Conservation (phyloP, 2,329 filamentous ascomycete species). For the Scopulariopsis brevicaulis region DNA sequence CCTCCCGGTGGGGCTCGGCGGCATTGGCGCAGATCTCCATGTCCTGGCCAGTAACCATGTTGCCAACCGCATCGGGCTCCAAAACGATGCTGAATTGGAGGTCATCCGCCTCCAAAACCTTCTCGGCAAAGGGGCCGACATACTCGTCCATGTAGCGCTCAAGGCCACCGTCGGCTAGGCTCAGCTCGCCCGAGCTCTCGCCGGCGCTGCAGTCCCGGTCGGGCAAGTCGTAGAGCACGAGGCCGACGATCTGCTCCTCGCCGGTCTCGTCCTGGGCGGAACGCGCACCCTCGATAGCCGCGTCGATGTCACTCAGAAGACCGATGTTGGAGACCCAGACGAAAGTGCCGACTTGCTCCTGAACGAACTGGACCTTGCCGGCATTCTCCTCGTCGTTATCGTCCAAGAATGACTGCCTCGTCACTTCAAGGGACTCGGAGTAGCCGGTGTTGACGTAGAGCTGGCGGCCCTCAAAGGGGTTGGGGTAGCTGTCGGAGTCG, state of each 20-base stretch:
- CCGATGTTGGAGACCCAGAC: conserved; percentile 27
- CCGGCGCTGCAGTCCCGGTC: conserved; percentile 31
- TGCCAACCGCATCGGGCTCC: conserved; percentile 31
- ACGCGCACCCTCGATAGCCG: conserved; percentile 24
- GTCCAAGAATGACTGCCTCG: conserved; percentile 21
- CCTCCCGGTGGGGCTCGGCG: conserved; percentile 23
- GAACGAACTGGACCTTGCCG: conserved; percentile 22
- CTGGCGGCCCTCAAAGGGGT: conserved; percentile 32
- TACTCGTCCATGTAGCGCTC: conserved; percentile 26
- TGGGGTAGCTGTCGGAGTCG: neutral
- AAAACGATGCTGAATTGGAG: conserved; percentile 28
- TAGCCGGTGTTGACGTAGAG: conserved; percentile 33
- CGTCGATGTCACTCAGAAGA: conserved; percentile 23
- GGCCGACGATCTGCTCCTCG: conserved; percentile 25
- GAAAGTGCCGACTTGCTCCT: conserved; percentile 25
- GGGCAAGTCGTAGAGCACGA: conserved; percentile 31
- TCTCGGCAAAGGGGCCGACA: conserved; percentile 24
- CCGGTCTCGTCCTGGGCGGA: conserved; percentile 18
- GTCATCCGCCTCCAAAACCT: conserved; percentile 22
- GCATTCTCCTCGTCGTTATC: conserved; percentile 24
- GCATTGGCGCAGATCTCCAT: conserved; percentile 24
- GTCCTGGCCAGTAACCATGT: conserved; percentile 26
- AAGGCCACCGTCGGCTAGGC: conserved; percentile 20
- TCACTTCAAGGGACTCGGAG: conserved; percentile 25
- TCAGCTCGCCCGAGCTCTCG: conserved; percentile 27